Evolutionary conservation across 73 alveolate genomes (phyloP).

Genomic region (Blepharisma stoltei): DNA sequence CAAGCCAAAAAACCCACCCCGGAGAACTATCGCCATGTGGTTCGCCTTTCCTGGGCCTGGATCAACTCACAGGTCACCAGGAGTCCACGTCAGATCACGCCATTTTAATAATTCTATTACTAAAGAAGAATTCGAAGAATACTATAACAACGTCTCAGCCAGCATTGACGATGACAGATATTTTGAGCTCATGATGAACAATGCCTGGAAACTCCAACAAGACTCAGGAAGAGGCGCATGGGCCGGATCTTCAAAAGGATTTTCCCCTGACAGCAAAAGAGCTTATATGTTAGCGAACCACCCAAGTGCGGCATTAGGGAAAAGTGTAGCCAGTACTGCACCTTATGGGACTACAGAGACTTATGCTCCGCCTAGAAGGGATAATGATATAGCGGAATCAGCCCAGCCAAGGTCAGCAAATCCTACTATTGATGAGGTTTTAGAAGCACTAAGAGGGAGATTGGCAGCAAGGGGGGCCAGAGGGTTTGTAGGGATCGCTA

Average conservation of each 20-base stretch:
- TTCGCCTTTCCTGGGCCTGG: no score
- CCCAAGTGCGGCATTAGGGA: neutral
- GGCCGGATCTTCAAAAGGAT: neutral
- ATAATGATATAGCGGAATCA: neutral
- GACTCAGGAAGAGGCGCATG: neutral
- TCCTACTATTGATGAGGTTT: constrained; percentile 33
- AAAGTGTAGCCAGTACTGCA: constrained; percentile 30
- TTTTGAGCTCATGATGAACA: neutral
- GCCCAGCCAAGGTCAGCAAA: neutral
- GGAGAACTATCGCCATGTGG: no score
- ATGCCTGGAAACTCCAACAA: neutral
- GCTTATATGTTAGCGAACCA: constrained; percentile 32
- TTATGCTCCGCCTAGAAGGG: no score
- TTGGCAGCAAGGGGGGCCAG: constrained; percentile 79
- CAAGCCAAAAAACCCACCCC: no score
- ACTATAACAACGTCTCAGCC: constrained; percentile 16
- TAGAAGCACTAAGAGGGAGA: constrained; percentile 60
- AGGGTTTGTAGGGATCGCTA: constrained; percentile 80
- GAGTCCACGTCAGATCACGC: no score
- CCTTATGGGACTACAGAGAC: constrained; percentile 27
- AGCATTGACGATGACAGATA: neutral
- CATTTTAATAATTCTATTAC: no score
- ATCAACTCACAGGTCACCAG: no score
- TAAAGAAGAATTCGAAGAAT: neutral
- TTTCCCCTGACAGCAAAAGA: neutral